These are phyloP conservation scores for Globisporangium orthogonon DNA, from an alignment of 352 stramenopile species.

Conservation along the genomic window DNA sequence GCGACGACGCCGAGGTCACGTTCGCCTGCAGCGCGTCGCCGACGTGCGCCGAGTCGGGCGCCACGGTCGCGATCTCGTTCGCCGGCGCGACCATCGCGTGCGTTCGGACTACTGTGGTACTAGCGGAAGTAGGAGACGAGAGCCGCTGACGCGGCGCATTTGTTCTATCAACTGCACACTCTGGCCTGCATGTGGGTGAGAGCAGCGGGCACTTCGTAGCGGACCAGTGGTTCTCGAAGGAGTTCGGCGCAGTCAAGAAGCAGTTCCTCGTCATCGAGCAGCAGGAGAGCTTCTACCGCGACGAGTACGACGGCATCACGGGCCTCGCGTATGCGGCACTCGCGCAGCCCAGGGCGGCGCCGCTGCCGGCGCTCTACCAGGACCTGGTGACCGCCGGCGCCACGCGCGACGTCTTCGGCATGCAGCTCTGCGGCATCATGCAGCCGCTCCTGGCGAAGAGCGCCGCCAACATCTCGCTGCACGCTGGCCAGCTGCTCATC, in stretches of 20 bases:
- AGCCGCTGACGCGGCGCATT: no score
- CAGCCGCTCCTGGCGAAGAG: conserved; percentile 44
- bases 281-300: conserved; percentile 68
- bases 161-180: no score
- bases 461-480: conserved; percentile 37
- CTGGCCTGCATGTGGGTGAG: no score
- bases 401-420: conserved; percentile 54
- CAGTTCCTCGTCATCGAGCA: conserved; percentile 70
- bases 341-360: conserved; percentile 28
- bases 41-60: conserved; percentile 33
- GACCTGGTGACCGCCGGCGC: conserved; percentile 33
- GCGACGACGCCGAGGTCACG: conserved; percentile 27
- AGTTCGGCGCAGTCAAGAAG: conserved; percentile 50
- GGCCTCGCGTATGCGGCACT: conserved; percentile 60
- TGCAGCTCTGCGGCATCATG: conserved; percentile 76
- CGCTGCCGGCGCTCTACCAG: conserved; percentile 49
- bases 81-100: conserved; percentile 62
- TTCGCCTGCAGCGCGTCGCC: conserved; percentile 63
- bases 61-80: conserved; percentile 35
- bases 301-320: conserved; percentile 75
- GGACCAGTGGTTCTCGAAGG: conserved; percentile 53
- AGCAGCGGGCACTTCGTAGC: conserved; percentile 59
- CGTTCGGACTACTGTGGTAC: conserved; percentile 6
- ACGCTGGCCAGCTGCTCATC: conserved; percentile 58
- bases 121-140: no score